Conservation (phyloP, 78 protist genomes). For the Dictyostelium intermedium region DNA sequence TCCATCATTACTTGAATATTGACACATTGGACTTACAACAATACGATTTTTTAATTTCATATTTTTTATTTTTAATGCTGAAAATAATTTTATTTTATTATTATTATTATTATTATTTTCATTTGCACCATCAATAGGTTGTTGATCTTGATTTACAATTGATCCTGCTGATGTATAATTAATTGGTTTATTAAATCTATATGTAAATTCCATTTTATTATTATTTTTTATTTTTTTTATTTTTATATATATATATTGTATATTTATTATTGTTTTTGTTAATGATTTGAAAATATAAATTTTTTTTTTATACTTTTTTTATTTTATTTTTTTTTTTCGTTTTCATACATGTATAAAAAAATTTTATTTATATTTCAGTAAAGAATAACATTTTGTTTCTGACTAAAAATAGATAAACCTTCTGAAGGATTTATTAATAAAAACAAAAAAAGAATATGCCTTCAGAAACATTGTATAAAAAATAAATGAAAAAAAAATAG, state of each 20-base stretch:
- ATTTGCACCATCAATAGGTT: neutral
- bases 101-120: neutral
- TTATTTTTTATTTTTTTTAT: neutral
- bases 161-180: neutral
- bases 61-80: neutral
- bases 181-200: neutral
- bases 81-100: conserved; percentile 9
- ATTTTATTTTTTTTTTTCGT: neutral
- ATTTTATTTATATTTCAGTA: neutral
- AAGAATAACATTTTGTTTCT: neutral
- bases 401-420: neutral
- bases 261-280: no score
- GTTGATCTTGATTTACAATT: neutral
- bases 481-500: no score
- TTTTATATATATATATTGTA: no score
- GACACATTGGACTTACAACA: conserved; percentile 57
- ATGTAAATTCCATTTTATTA: neutral
- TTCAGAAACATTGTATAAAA: neutral
- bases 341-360: no score
- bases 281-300: neutral
- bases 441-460: neutral
- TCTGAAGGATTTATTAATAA: neutral
- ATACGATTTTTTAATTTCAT: conserved; percentile 40
- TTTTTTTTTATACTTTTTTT: neutral
- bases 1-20: conserved; percentile 16